Percentiles rank a stretch among this genome's conserved stretches.
Evolutionary conservation across 139 green algal genomes (phyloP).

Genomic region (Chlorella vulgaris): DNA sequence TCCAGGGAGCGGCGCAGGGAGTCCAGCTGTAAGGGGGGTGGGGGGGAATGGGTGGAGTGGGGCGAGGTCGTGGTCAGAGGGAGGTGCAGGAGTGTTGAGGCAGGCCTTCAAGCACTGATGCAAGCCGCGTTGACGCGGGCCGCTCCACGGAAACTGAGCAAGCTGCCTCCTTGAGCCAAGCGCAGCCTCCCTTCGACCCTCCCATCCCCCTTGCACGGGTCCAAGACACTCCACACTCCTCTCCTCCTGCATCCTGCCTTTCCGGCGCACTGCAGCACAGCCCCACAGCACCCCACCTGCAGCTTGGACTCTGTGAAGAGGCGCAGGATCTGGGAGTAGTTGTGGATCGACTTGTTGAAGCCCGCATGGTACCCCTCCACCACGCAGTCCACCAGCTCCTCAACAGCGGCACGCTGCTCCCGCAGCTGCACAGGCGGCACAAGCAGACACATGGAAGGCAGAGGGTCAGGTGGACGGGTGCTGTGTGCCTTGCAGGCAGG

Average conservation of each 20-base stretch:
- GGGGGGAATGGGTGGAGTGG: neutral
- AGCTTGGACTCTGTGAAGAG: conserved; percentile 76
- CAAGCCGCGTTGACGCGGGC: no score
- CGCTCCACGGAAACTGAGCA: neutral
- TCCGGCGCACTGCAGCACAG: no score
- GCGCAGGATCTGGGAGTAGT: conserved; percentile 85
- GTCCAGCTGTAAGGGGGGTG: conserved; percentile 52
- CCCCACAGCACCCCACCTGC: no score
- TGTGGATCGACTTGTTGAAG: conserved; percentile 87
- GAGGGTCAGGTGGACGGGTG: no score
- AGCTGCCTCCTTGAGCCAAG: neutral
- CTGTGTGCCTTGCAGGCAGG: no score
- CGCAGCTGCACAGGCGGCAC: conserved; percentile 56
- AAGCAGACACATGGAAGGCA: neutral
- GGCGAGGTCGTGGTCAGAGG: neutral
- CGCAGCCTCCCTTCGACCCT: no score
- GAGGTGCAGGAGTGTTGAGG: no score
- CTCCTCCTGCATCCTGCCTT: no score
- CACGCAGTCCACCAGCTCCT: conserved; percentile 69
- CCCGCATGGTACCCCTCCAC: conserved; percentile 77
- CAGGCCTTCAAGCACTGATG: no score
- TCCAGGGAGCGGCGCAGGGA: conserved; percentile 60
- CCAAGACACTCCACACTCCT: no score
- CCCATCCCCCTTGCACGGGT: no score
- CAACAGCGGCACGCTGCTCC: conserved; percentile 51